These are phyloP conservation scores for Prototheca cutis DNA, from an alignment of 163 green algal genomes.

Conservation along the genomic window DNA sequence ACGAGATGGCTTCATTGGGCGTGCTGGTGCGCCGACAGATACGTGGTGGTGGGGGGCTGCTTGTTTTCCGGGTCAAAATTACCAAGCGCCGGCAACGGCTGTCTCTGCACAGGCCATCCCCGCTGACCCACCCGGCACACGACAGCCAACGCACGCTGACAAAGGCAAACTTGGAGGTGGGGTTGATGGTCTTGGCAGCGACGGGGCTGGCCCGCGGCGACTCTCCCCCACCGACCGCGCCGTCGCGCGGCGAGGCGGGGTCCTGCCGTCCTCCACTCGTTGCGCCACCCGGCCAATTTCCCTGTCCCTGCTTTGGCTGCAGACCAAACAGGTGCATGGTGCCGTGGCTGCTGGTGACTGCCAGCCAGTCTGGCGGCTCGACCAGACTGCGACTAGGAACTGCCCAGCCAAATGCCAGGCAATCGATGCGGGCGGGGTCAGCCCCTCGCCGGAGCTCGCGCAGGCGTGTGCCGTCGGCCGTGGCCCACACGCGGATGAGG, in stretches of 20 bases:
- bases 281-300: background rate
- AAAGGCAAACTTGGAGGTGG: slow-evolving; percentile 57
- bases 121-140: no score
- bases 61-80: no score
- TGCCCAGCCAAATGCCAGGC: slow-evolving; percentile 59
- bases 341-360: slow-evolving; percentile 82
- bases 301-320: background rate
- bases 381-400: no score
- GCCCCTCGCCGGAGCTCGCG: slow-evolving; percentile 85
- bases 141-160: slow-evolving; percentile 45
- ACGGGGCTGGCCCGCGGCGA: background rate
- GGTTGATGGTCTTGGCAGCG: slow-evolving; percentile 32
- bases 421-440: slow-evolving; percentile 78
- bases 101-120: no score
- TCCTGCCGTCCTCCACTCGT: slow-evolving; percentile 2
- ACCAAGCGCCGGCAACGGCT: no score
- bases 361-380: slow-evolving; percentile 65
- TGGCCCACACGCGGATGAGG: slow-evolving; percentile 80
- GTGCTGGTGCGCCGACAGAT: no score
- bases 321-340: slow-evolving; percentile 90
- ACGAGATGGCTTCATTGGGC: no score
- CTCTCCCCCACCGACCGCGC: no score
- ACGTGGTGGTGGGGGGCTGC: no score
- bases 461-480: slow-evolving; percentile 64
- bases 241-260: no score